These are phyloP conservation scores for Pseudomonodictys pantanalensis DNA, from an alignment of 495 filamentous ascomycete genomes.

Conservation along the genomic window DNA sequence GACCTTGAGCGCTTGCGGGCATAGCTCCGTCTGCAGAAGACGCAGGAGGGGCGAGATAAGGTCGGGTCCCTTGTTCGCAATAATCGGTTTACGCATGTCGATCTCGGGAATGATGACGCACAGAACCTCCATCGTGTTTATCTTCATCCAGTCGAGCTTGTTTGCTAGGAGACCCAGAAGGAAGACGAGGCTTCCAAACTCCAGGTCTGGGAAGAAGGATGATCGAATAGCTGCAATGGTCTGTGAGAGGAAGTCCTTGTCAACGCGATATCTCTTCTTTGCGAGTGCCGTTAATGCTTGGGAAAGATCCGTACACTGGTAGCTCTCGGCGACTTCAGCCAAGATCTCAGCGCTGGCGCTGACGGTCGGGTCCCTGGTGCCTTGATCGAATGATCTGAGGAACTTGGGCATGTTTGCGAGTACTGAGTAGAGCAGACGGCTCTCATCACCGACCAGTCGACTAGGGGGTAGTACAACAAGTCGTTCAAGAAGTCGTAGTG, in stretches of 20 bases:
- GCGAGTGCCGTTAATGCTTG: slow-evolving; percentile 67
- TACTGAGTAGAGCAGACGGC: slow-evolving; percentile 75
- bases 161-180: slow-evolving; percentile 91
- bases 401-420: slow-evolving; percentile 90
- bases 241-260: slow-evolving; percentile 73
- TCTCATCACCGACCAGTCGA: slow-evolving; percentile 75
- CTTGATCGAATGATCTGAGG: slow-evolving; percentile 71
- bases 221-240: slow-evolving; percentile 72
- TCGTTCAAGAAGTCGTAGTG: slow-evolving; percentile 72
- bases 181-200: slow-evolving; percentile 82
- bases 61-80: slow-evolving; percentile 88
- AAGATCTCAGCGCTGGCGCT: slow-evolving; percentile 65
- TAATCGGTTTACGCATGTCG: slow-evolving; percentile 88
- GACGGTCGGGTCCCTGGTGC: slow-evolving; percentile 52
- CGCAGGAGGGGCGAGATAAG: slow-evolving; percentile 89
- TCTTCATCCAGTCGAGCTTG: slow-evolving; percentile 78
- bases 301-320: slow-evolving; percentile 57
- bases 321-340: slow-evolving; percentile 66
- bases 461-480: slow-evolving; percentile 77
- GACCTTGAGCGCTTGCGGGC: slow-evolving; percentile 83
- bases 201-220: slow-evolving; percentile 77
- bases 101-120: slow-evolving; percentile 83
- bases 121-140: slow-evolving; percentile 87
- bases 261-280: slow-evolving; percentile 62
- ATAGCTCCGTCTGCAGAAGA: slow-evolving; percentile 88